Percentiles rank a stretch among this genome's conserved stretches.
These are phyloP conservation scores for Jamesozyma lodderae DNA, from an alignment of 805 yeast genomes.

Conservation along the genomic window DNA sequence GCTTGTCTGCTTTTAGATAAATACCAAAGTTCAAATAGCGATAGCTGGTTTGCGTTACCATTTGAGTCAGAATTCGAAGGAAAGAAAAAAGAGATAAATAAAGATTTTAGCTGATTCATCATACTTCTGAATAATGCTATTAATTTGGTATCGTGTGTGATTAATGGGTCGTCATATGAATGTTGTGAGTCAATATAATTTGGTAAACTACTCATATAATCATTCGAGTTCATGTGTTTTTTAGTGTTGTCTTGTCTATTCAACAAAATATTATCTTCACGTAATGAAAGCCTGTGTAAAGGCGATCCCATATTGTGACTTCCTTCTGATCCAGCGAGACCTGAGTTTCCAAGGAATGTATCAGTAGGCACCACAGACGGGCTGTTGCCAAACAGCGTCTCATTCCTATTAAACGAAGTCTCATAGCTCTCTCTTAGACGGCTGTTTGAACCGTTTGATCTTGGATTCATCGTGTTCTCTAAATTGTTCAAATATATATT, in stretches of 20 bases:
- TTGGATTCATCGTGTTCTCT: constrained; percentile 10
- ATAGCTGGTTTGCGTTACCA: constrained; percentile 9
- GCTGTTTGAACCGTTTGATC: neutral
- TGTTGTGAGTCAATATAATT: constrained; percentile 7
- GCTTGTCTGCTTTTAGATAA: constrained; percentile 41
- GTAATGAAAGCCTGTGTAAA: constrained; percentile 18
- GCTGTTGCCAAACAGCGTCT: constrained; percentile 31
- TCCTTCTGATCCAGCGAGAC: constrained; percentile 9
- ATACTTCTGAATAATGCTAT: constrained; percentile 10
- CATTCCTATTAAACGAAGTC: constrained; percentile 1
- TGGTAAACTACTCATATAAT: constrained; percentile 3
- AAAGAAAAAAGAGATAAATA: constrained; percentile 18
- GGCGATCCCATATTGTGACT: neutral
- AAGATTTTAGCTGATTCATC: constrained; percentile 6
- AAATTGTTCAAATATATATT: constrained; percentile 16
- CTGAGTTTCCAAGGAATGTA: constrained; percentile 9
- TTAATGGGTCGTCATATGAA: constrained; percentile 18
- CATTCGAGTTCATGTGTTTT: neutral
- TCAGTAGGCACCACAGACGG: constrained; percentile 14
- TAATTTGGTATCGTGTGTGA: constrained; percentile 23
- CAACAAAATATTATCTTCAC: constrained; percentile 18
- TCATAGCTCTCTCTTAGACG: neutral
- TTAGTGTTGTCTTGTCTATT: neutral
- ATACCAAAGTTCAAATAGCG: constrained; percentile 23
- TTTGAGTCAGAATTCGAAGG: constrained; percentile 11